Evolutionary conservation across 805 yeast species (phyloP), one percentile per base, ranked within the genome.

Genomic region (Wickerhamomyces queroliae): DNA sequence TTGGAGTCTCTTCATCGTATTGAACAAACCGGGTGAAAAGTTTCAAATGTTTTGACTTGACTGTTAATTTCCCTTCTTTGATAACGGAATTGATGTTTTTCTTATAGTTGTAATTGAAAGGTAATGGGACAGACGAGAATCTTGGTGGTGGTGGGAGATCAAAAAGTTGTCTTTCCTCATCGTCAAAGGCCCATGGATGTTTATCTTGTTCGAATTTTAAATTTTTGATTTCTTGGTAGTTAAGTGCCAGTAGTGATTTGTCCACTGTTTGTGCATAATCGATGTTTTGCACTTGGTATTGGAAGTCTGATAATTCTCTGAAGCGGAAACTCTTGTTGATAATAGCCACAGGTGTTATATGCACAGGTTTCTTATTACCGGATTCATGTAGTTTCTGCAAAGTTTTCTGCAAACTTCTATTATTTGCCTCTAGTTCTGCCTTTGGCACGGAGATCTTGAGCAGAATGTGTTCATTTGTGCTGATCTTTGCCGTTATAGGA

Each of bases 301-400:
- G 98, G 58, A 88, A 91, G 61, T 90, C 98, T 0, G 91, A 80
- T 71, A 89, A 76, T 47, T 85, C 87, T 49, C 96, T 74, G 58
- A 91, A 91, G 46, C 83, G 73, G 53, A 79, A 81, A 15, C 81
- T 82, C 42, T 77, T 72, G 49, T 78, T 77, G 16, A 88, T 67
- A 16, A 87, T 72, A 0, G 82, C 89, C 5, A 75, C 70, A 0
- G 95, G 91, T 33, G 69, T 67, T 2, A 75, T 69, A 19, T 61
- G 61, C 37, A 72, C 67, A 4, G 63, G 48, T 11, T 59, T 52
- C n/a, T 62, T 56, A n/a, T n/a, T n/a, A 38, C 70, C 52, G 17
- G 35, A 53, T 33, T 41, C 23, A 23, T 56, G 54, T 21, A 64
- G 34, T 4, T 64, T 49, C 38, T 59, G 50, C 11, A 70, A 49